Base-by-base conservation (phyloP, 345 rosid genomes). In the Draba incana region DNA sequence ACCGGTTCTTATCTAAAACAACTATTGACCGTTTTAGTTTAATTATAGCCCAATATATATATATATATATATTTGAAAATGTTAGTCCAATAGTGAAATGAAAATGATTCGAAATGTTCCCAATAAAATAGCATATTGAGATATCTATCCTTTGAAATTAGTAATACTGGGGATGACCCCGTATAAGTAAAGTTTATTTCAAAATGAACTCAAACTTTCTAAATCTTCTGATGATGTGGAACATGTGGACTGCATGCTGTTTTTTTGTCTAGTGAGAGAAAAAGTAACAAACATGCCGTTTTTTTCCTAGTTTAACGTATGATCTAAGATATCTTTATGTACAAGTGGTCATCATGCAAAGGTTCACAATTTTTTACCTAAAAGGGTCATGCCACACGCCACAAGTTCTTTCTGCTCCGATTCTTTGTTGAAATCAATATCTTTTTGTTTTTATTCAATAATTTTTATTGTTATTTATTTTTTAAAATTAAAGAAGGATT, bases 321-420 rank as follows among this genome's bases (percentile, higher is more conserved):
- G 33, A 72, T 27, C 14, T 56, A 56, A 39, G 41, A 11, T 37
- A 24, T 56, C 51, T 64, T 64, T 72, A 48, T 3, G 20, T 47
- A 72, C 76, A 72, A 72, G 27, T 64, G 70, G 70, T 48, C 4
- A 38, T 48, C 76, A 64, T 72, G 76, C 76, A 64, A 48, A 72
- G 64, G 37, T 52, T 52, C 44, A 64, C 44, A 56, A 47, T 3
- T 38, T 46, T 12, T 64, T 23, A 38, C 58, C 31, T 28, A 4
- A 46, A 8, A 35, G 8, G 12, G 8, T 14, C 9, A 55, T 64
- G 27, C 37, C 51, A 72, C 58, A 72, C 41, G 65, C 37, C 28
- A 64, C 30, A 72, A 2, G 1, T 45, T 27, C 20, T 38, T 64
- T 57, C 6, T 4, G 14, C 28, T 56, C 4, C 3, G 57, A 37